Base-by-base conservation (phyloP, 371 early-diverging fungal species). In the Mucor racemosus region DNA sequence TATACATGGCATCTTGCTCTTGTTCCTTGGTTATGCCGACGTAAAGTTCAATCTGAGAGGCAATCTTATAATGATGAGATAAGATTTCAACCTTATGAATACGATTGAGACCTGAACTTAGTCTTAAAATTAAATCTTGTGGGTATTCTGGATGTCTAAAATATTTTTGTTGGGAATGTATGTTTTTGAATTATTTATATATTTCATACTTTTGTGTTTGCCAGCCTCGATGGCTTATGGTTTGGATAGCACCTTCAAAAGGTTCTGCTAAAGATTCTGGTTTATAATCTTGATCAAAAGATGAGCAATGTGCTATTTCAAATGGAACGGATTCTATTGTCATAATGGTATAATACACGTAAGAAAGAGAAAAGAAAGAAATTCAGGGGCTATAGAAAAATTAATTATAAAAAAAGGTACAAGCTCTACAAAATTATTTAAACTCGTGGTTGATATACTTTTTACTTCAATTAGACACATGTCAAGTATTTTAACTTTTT, bases 11-110 rank as follows among this genome's bases (percentile, higher is more conserved):
- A 56, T 68, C 67, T 7, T 71, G 58, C 15, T 65, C 60, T 44
- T 68, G 58, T 17, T 79, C 77, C 63, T 79, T 79, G 14, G 69
- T 69, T 4, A 74, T 58, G n/a, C 82, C 92, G 61, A 87, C 75
- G 73, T 82, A 89, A 61, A 92, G 81, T 54, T 92, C 92, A 14
- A 93, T 76, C 62, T 84, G 84, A 31, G 90, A 86, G 2, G 94
- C 85, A 60, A 94, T 91, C 73, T 92, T 94, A 79, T 86, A 94
- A 68, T 94, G 94, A 75, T 94, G 94, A 17, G 87, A 86, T 31
- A 93, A 75, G 36, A 92, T 71, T 67, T 93, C 88, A 50, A 93
- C 79, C 74, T 91, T 90, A 21, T 80, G 74, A 19, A 93, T 79
- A 57, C 85, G 81, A 40, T 85, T 85, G 36, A 77, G 71, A 8